Conservation (phyloP, 805 yeast species). For the Candida ascalaphidarum region DNA sequence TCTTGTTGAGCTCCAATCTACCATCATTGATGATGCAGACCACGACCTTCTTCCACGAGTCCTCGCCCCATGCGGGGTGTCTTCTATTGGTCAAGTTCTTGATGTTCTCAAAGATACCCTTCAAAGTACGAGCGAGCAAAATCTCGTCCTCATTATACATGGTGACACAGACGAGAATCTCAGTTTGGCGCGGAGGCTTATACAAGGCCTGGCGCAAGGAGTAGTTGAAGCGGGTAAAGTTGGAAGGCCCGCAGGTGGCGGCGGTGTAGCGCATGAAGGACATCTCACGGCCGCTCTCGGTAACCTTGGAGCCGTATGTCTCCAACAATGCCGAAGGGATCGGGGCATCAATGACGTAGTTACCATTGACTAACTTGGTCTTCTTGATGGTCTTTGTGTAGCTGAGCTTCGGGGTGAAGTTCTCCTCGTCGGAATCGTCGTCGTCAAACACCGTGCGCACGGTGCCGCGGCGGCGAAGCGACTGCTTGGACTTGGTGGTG, state of each 20-base stretch:
- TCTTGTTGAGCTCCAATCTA: constrained; percentile 54
- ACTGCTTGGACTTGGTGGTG: constrained; percentile 16
- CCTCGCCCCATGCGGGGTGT: constrained; percentile 42
- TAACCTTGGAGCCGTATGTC: constrained; percentile 24
- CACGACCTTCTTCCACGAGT: constrained; percentile 53
- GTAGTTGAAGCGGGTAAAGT: constrained; percentile 48
- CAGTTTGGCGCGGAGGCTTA: constrained; percentile 46
- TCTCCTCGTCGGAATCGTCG: constrained; percentile 21
- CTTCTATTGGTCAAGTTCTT: constrained; percentile 44
- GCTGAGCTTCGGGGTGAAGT: constrained; percentile 30
- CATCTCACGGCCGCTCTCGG: constrained; percentile 43
- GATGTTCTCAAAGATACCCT: constrained; percentile 58
- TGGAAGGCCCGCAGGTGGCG: constrained; percentile 64
- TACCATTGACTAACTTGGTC: constrained; percentile 47
- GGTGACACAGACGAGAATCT: constrained; percentile 52
- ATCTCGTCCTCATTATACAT: constrained; percentile 64
- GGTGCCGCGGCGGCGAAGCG: constrained; percentile 8
- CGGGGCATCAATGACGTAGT: constrained; percentile 36
- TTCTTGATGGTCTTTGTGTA: constrained; percentile 34
- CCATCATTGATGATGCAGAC: constrained; percentile 61
- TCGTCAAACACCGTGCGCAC: constrained; percentile 2
- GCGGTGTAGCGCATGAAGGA: constrained; percentile 56
- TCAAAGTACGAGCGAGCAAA: constrained; percentile 50
- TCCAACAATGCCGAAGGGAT: constrained; percentile 29
- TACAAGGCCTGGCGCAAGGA: constrained; percentile 48